phyloP scores from a whole-genome alignment of 2,329 filamentous ascomycete species.

The Macroventuria anomochaeta region DNA sequence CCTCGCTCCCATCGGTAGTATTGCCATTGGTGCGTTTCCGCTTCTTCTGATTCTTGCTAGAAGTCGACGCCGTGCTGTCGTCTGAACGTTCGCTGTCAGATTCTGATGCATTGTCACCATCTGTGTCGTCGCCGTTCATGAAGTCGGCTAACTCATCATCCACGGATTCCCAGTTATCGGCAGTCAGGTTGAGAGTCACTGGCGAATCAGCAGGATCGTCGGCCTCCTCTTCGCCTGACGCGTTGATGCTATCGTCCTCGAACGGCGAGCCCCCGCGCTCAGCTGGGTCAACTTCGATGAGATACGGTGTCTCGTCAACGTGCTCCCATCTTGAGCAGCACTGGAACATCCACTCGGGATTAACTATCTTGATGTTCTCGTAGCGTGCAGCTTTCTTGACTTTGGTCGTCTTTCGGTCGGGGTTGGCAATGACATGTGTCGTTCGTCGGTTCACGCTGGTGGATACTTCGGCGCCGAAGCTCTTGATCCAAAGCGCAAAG shows the following conservation, averaged over 20 bases:
- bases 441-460: constrained; percentile 61
- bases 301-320: constrained; percentile 78
- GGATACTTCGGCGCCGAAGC: constrained; percentile 78
- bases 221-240: constrained; percentile 47
- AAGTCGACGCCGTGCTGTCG: constrained; percentile 29
- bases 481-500: constrained; percentile 83
- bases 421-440: constrained; percentile 77
- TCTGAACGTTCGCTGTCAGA: constrained; percentile 45
- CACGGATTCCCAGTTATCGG: constrained; percentile 54
- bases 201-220: constrained; percentile 37
- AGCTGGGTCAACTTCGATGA: constrained; percentile 76
- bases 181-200: constrained; percentile 33
- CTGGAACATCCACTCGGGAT: constrained; percentile 85
- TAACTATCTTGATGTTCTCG: constrained; percentile 86
- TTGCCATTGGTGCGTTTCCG: constrained; percentile 42
- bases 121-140: constrained; percentile 58
- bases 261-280: constrained; percentile 56
- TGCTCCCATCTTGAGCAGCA: constrained; percentile 84
- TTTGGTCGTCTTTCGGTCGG: constrained; percentile 81
- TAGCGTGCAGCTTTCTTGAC: constrained; percentile 84
- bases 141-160: constrained; percentile 81
- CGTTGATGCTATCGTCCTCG: constrained; percentile 51
- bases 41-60: constrained; percentile 41
- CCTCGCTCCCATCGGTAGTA: constrained; percentile 45
- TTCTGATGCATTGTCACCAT: constrained; percentile 39